Percentiles rank a stretch among this genome's conserved stretches.
Evolutionary conservation across 2,329 filamentous ascomycete species (phyloP).

Genomic region (Xylaria sp.): DNA sequence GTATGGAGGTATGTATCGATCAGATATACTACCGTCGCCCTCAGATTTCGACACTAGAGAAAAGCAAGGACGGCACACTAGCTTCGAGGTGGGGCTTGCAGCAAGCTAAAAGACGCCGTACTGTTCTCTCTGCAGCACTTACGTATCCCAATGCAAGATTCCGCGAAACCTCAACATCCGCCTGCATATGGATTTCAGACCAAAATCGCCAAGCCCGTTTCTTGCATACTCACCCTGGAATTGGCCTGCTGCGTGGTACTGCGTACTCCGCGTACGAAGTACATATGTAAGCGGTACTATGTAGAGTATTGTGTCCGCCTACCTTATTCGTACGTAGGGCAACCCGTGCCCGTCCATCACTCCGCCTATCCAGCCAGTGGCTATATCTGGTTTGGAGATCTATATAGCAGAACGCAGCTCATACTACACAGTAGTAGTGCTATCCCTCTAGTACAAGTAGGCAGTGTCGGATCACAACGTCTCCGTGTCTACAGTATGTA

Average conservation of each 20-base stretch:
- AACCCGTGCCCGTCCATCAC: background rate
- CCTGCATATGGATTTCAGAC: slow-evolving; percentile 29
- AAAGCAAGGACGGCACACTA: slow-evolving; percentile 25
- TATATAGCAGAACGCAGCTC: background rate
- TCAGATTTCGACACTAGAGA: slow-evolving; percentile 4
- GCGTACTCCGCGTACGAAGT: slow-evolving; percentile 11
- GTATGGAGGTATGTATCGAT: slow-evolving; percentile 1
- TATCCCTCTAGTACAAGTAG: slow-evolving; percentile 18
- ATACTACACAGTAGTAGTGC: too few species aligned
- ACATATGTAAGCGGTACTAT: background rate
- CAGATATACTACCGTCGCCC: background rate
- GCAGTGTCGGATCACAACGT: slow-evolving; percentile 21
- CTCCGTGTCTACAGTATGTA: slow-evolving; percentile 15
- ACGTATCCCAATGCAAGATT: slow-evolving; percentile 40
- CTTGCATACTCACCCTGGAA: slow-evolving; percentile 29
- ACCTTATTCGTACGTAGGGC: background rate
- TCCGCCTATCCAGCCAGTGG: slow-evolving; percentile 8
- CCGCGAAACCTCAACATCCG: slow-evolving; percentile 33
- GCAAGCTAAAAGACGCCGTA: slow-evolving; percentile 28
- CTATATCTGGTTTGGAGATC: slow-evolving; percentile 13
- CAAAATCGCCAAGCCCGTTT: slow-evolving; percentile 35
- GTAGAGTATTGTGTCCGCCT: background rate
- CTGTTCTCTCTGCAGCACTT: slow-evolving; percentile 32
- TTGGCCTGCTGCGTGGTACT: slow-evolving; percentile 7
- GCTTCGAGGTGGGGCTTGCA: slow-evolving; percentile 27